These are phyloP conservation scores for Trichoderma sp. DNA, from an alignment of 2,329 filamentous ascomycete genomes.

Conservation along the genomic window DNA sequence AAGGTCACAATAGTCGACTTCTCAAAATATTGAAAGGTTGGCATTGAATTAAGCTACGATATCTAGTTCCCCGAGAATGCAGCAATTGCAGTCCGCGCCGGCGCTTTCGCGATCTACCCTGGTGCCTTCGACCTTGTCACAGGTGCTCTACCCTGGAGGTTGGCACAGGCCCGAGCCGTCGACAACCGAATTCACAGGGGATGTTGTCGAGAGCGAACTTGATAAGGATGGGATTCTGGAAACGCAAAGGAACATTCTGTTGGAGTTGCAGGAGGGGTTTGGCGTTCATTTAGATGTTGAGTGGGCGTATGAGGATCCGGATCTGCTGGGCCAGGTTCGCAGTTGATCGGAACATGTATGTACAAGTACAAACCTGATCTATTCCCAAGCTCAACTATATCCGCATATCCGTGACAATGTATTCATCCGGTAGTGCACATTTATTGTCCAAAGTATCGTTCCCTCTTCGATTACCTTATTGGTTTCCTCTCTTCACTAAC, in stretches of 20 bases:
- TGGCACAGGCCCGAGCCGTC: conserved; percentile 78
- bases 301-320: conserved; percentile 46
- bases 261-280: conserved; percentile 81
- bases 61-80: conserved; percentile 94
- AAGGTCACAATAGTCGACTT: conserved; percentile 83
- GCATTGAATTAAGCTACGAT: conserved; percentile 94
- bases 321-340: not conserved
- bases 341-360: not conserved
- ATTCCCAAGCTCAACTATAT: too few relatives aligned
- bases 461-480: too few relatives aligned
- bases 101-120: conserved; percentile 85
- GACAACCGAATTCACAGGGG: conserved; percentile 95
- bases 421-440: too few relatives aligned
- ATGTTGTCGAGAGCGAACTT: conserved; percentile 72
- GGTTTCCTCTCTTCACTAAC: too few relatives aligned
- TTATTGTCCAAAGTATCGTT: too few relatives aligned
- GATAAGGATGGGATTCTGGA: conserved; percentile 68
- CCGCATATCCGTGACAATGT: too few relatives aligned
- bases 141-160: conserved; percentile 86
- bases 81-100: conserved; percentile 80
- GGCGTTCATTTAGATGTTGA: conserved; percentile 97
- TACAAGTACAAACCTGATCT: too few relatives aligned
- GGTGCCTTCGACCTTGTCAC: conserved; percentile 98
- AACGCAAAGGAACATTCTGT: conserved; percentile 79
- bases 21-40: conserved; percentile 84